Conservation (phyloP, 2,329 filamentous ascomycete species). For the Neodidymelliopsis sp. region DNA sequence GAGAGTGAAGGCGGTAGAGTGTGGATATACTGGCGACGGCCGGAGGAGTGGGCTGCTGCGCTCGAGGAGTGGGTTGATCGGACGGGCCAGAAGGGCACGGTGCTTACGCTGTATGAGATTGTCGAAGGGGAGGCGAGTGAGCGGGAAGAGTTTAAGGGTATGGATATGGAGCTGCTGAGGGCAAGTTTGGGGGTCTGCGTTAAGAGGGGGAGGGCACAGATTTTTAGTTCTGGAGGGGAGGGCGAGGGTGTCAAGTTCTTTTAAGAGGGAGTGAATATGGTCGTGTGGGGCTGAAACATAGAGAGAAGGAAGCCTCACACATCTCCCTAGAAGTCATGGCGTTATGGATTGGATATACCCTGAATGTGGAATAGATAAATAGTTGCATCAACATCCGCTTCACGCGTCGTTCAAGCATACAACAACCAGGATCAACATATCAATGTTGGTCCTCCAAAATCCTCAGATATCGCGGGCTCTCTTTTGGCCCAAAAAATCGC, state of each 20-base stretch:
- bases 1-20: constrained; percentile 49
- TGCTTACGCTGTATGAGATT: constrained; percentile 93
- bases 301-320: not conserved
- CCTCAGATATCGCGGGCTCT: constrained; percentile 4
- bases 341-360: constrained; percentile 17
- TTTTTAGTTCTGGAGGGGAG: constrained; percentile 81
- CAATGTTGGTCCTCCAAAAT: constrained; percentile 1
- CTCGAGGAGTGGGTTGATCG: constrained; percentile 83
- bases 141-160: constrained; percentile 78
- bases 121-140: constrained; percentile 82
- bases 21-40: constrained; percentile 84
- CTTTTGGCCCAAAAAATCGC: constrained; percentile 16
- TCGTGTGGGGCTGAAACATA: not conserved
- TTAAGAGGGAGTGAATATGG: constrained; percentile 50
- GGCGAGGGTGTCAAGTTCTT: constrained; percentile 89
- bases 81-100: constrained; percentile 86
- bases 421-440: constrained; percentile 8
- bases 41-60: constrained; percentile 86
- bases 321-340: constrained; percentile 7
- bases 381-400: not conserved
- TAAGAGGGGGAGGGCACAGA: constrained; percentile 88
- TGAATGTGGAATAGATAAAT: not conserved
- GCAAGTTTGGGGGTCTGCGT: constrained; percentile 82
- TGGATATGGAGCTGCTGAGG: constrained; percentile 82
- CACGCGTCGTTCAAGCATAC: not conserved